Evolutionary conservation across 2,329 filamentous ascomycete genomes (phyloP).

Genomic region (Stemphylium vesicarium): DNA sequence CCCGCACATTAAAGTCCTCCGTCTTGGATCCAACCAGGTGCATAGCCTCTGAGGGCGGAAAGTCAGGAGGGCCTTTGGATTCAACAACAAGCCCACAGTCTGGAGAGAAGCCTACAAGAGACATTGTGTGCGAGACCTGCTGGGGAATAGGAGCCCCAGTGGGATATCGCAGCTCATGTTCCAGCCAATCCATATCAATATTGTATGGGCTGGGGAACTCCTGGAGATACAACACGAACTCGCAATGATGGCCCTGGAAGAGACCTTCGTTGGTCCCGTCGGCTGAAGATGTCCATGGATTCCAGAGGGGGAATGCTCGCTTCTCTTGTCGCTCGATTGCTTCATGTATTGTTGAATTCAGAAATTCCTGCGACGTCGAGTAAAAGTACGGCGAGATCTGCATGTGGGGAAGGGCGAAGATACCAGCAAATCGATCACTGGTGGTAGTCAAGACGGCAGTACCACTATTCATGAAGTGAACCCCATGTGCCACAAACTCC

Average conservation of each 20-base stretch:
- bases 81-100: slow-evolving; percentile 71
- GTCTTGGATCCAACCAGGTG: slow-evolving; percentile 65
- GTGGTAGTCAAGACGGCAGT: slow-evolving; percentile 83
- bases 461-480: slow-evolving; percentile 85
- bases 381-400: slow-evolving; percentile 65
- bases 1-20: slow-evolving; percentile 61
- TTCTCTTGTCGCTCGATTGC: slow-evolving; percentile 70
- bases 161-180: slow-evolving; percentile 65
- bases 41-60: slow-evolving; percentile 56
- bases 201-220: slow-evolving; percentile 50
- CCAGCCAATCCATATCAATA: slow-evolving; percentile 57
- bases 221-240: slow-evolving; percentile 87
- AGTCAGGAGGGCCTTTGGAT: slow-evolving; percentile 64
- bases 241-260: slow-evolving; percentile 78
- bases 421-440: slow-evolving; percentile 84
- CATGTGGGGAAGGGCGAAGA: slow-evolving; percentile 88
- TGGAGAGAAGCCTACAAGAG: slow-evolving; percentile 67
- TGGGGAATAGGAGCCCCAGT: slow-evolving; percentile 61
- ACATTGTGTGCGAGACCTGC: slow-evolving; percentile 62
- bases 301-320: slow-evolving; percentile 59
- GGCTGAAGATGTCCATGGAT: slow-evolving; percentile 78
- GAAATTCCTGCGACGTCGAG: slow-evolving; percentile 57
- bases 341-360: slow-evolving; percentile 75
- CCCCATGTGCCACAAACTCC: slow-evolving; percentile 80
- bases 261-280: slow-evolving; percentile 63